Conservation (phyloP, 2,329 filamentous ascomycete genomes). For the Helotiales sp. region DNA sequence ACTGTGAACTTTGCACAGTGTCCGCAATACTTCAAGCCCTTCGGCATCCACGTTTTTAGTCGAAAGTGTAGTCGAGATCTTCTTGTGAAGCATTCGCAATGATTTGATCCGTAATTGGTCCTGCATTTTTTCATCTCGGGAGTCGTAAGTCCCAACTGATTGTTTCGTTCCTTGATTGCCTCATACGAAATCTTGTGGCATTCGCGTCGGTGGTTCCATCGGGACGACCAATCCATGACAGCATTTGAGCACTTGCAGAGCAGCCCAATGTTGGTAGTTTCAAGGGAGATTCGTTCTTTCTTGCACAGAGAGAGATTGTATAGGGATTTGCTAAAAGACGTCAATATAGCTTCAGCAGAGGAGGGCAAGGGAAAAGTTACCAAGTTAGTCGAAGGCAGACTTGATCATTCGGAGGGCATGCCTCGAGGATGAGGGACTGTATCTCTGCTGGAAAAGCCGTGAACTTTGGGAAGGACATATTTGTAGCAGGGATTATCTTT, state of each 20-base stretch:
- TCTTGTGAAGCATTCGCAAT: constrained; percentile 25
- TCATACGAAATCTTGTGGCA: constrained; percentile 21
- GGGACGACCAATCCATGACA: not conserved
- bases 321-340: constrained; percentile 22
- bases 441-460: constrained; percentile 29
- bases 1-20: constrained; percentile 26
- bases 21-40: constrained; percentile 25
- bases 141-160: not conserved
- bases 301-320: constrained; percentile 17
- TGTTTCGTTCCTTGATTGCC: not conserved
- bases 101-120: constrained; percentile 10
- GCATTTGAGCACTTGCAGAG: constrained; percentile 9
- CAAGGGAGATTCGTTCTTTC: constrained; percentile 13
- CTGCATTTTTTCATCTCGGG: constrained; percentile 16
- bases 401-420: constrained; percentile 27
- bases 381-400: constrained; percentile 31
- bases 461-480: constrained; percentile 23
- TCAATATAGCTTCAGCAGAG: not conserved
- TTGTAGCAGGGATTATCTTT: too few relatives aligned
- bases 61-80: constrained; percentile 17
- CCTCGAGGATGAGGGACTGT: constrained; percentile 25
- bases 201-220: constrained; percentile 9
- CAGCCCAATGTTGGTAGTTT: constrained; percentile 9
- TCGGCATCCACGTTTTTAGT: constrained; percentile 27
- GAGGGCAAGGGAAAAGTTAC: constrained; percentile 12